These are phyloP conservation scores for Ambrosiella beaveri DNA, from an alignment of 2,329 filamentous ascomycete species.

Conservation along the genomic window DNA sequence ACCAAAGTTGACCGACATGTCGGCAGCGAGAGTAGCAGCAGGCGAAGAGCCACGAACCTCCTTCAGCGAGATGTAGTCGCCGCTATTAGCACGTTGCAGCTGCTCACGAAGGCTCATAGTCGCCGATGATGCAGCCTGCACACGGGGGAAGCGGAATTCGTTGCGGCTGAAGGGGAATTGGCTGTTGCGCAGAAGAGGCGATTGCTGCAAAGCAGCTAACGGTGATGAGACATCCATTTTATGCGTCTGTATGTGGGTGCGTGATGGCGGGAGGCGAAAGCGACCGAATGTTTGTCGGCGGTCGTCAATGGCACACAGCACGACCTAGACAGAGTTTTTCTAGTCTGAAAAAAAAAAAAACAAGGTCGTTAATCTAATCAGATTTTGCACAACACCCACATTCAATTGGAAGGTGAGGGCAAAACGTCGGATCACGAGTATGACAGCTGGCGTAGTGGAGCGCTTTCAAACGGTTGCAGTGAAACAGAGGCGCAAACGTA, in stretches of 20 bases:
- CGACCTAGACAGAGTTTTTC: not conserved
- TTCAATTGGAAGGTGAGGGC: not conserved
- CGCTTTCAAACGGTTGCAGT: not conserved
- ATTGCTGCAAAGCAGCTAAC: conserved; percentile 76
- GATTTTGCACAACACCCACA: not conserved
- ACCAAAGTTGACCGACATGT: conserved; percentile 92
- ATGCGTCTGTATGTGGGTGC: not conserved
- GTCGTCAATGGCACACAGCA: not conserved
- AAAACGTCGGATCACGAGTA: not conserved
- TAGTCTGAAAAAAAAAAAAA: not conserved
- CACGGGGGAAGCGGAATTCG: conserved; percentile 34
- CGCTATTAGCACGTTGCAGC: conserved; percentile 30
- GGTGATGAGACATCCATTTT: conserved; percentile 88
- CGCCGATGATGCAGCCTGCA: conserved; percentile 37
- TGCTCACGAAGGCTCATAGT: conserved; percentile 64
- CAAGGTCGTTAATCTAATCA: not conserved
- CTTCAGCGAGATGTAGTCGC: conserved; percentile 72
- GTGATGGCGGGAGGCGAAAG: not conserved
- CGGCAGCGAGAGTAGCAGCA: conserved; percentile 74
- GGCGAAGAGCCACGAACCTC: conserved; percentile 73
- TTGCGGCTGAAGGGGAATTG: conserved; percentile 35
- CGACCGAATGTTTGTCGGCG: not conserved
- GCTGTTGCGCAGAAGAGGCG: conserved; percentile 30
- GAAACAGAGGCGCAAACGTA: not conserved
- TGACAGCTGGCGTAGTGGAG: not conserved